These are phyloP conservation scores for Lathyrus sativus DNA, from an alignment of 306 rosid genomes.

Conservation along the genomic window DNA sequence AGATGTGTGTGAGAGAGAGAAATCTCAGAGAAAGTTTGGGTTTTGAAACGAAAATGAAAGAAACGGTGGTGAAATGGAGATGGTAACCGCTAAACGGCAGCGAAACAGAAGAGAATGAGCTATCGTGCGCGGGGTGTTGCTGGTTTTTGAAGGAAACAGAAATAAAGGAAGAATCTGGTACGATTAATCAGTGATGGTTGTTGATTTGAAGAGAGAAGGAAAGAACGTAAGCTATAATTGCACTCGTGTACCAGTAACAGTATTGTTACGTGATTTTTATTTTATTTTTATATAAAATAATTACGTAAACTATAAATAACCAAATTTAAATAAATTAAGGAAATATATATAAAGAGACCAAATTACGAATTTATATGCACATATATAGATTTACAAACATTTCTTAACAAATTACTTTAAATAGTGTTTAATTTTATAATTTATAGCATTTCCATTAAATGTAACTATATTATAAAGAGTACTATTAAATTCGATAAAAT, in stretches of 20 bases:
- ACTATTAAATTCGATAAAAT: not conserved
- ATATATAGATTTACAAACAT: too few relatives aligned
- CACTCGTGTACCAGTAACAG: not conserved
- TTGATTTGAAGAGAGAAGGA: not conserved
- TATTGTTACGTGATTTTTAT: not conserved
- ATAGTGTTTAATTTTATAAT: too few relatives aligned
- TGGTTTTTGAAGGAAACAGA: not conserved
- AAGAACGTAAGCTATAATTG: not conserved
- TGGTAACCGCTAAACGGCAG: not conserved
- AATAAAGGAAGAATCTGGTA: not conserved
- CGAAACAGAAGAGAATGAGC: not conserved
- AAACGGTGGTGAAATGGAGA: constrained; percentile 2
- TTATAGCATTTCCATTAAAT: too few relatives aligned
- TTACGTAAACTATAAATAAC: too few relatives aligned
- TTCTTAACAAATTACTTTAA: too few relatives aligned
- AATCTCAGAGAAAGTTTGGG: not conserved
- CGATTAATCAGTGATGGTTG: constrained; percentile 1
- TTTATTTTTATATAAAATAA: too few relatives aligned
- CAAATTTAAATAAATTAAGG: too few relatives aligned
- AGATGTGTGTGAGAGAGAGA: not conserved
- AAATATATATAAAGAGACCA: too few relatives aligned
- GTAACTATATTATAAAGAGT: too few relatives aligned
- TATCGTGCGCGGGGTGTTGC: not conserved
- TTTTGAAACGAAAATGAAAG: not conserved
- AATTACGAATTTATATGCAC: too few relatives aligned